phyloP scores from a whole-genome alignment of 805 yeast genomes.

The Ogataea pignaliae region DNA sequence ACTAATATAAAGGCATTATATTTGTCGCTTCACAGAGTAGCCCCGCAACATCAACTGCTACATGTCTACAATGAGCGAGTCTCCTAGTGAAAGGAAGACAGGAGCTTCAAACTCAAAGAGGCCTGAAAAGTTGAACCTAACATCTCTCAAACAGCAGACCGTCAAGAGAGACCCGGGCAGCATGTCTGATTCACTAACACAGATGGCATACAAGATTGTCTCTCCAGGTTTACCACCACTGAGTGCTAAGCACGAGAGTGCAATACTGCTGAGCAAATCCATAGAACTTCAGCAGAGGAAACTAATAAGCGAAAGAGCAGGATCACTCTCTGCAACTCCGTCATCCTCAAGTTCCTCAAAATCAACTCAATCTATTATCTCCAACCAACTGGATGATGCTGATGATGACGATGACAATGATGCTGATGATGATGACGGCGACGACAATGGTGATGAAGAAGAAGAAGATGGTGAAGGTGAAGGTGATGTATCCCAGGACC shows the following conservation, averaged over 20 bases:
- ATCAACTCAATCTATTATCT: not conserved
- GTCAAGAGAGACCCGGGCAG: too few species aligned
- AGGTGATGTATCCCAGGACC: not conserved
- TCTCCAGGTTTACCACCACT: conserved; percentile 23
- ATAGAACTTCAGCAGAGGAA: conserved; percentile 21
- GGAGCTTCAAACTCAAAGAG: not conserved
- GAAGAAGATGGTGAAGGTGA: not conserved
- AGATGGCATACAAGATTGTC: conserved; percentile 14
- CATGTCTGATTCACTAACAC: conserved; percentile 1
- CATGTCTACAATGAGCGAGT: too few species aligned
- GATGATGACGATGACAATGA: not conserved
- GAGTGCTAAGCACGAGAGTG: conserved; percentile 14
- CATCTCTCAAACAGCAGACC: too few species aligned
- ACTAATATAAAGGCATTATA: too few species aligned
- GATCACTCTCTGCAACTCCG: not conserved
- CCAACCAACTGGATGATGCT: not conserved
- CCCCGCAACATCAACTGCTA: too few species aligned
- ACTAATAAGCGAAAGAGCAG: conserved; percentile 12
- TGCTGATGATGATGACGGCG: not conserved
- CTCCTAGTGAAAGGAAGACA: too few species aligned
- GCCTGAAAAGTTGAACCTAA: too few species aligned
- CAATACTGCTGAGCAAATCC: conserved; percentile 17
- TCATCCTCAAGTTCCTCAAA: not conserved
- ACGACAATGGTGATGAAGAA: not conserved
- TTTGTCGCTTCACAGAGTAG: too few species aligned